phyloP scores from a whole-genome alignment of 257 asterid genomes.

The Rhazya stricta region DNA sequence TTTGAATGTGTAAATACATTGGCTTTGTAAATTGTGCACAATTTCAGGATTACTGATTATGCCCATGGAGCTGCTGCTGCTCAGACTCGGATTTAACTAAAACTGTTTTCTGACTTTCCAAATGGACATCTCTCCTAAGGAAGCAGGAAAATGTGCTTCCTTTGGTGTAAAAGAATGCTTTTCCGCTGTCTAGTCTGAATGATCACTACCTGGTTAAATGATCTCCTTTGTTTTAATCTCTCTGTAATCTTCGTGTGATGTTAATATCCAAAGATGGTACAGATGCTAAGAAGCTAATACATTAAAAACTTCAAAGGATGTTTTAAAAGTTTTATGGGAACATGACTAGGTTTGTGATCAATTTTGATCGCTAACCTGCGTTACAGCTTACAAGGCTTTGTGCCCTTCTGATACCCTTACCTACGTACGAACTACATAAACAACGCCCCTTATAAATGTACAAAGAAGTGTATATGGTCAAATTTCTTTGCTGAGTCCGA shows the following conservation, averaged over 20 bases:
- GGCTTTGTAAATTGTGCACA: slow-evolving; percentile 42
- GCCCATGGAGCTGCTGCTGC: neutral
- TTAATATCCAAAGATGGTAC: too few relatives aligned
- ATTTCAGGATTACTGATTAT: slow-evolving; percentile 31
- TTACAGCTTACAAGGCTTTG: neutral
- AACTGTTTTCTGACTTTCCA: too few relatives aligned
- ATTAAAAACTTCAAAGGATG: neutral
- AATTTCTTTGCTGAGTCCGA: too few relatives aligned
- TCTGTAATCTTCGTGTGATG: too few relatives aligned
- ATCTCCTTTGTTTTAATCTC: neutral
- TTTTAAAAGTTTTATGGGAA: neutral
- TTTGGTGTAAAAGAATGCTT: neutral
- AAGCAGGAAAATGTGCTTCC: neutral
- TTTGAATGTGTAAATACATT: slow-evolving; percentile 54
- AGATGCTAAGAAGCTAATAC: too few relatives aligned
- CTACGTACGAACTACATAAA: neutral
- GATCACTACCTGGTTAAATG: neutral
- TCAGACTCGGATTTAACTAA: neutral
- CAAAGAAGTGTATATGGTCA: too few relatives aligned
- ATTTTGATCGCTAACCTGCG: too few relatives aligned
- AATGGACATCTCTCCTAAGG: too few relatives aligned
- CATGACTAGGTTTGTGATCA: too few relatives aligned
- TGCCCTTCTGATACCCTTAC: neutral
- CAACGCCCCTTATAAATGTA: neutral
- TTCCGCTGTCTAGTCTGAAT: neutral